phyloP scores from a whole-genome alignment of 768 basidiomycete species.

The Pleurotus cornucopiae region DNA sequence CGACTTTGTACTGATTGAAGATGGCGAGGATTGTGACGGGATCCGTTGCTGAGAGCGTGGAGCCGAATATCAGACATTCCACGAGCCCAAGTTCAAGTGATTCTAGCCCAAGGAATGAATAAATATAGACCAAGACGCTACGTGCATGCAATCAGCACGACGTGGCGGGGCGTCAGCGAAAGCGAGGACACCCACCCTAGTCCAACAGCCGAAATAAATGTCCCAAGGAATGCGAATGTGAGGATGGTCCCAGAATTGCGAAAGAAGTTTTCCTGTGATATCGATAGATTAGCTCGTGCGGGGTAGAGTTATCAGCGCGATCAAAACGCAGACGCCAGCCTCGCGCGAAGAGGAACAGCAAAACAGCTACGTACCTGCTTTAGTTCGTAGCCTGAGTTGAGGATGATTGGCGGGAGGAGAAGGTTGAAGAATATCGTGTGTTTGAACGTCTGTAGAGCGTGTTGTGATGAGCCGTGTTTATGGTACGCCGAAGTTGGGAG shows the following conservation, averaged over 20 bases:
- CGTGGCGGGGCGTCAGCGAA: background rate
- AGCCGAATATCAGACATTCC: constrained; percentile 95
- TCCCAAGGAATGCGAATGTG: constrained; percentile 90
- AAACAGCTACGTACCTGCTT: constrained; percentile 60
- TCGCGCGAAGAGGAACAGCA: too few relatives aligned
- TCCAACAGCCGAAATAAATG: constrained; percentile 93
- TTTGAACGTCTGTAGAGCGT: constrained; percentile 72
- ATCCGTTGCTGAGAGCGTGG: constrained; percentile 95
- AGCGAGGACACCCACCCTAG: constrained; percentile 78
- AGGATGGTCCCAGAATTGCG: constrained; percentile 96
- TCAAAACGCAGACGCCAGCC: too few relatives aligned
- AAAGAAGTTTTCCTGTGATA: constrained; percentile 89
- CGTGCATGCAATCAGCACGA: constrained; percentile 41
- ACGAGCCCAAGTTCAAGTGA: constrained; percentile 80
- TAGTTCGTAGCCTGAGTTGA: constrained; percentile 96
- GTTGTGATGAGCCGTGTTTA: background rate
- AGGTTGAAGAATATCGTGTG: constrained; percentile 98
- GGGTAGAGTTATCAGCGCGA: too few relatives aligned
- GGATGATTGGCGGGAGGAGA: constrained; percentile 95
- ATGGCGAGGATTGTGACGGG: constrained; percentile 98
- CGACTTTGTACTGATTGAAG: constrained; percentile 88
- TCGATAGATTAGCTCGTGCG: too few relatives aligned
- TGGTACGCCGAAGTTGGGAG: too few relatives aligned
- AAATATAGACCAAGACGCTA: constrained; percentile 92
- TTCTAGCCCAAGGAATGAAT: constrained; percentile 90